phyloP scores from a whole-genome alignment of 768 basidiomycete species.

The Psilocybe cyanescens region DNA sequence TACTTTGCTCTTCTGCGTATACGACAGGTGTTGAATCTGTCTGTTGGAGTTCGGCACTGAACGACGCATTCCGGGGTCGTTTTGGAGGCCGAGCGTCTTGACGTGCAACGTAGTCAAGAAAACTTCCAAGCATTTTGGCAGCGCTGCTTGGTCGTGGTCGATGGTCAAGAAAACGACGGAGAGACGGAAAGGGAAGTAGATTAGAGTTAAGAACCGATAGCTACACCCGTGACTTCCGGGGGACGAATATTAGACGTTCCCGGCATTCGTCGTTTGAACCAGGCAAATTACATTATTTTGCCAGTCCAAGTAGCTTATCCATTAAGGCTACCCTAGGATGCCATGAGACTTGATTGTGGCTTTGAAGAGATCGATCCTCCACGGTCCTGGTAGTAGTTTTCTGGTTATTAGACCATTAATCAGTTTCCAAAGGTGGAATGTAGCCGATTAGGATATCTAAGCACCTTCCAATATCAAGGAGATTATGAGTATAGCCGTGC shows the following conservation, averaged over 20 bases:
- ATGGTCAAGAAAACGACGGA: conserved; percentile 10
- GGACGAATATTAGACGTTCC: conserved; percentile 15
- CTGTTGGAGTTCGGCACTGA: conserved; percentile 15
- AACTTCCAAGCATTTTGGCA: conserved; percentile 28
- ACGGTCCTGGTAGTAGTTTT: not conserved
- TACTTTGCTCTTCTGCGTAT: conserved; percentile 14
- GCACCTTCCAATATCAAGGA: no score
- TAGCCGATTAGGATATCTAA: not conserved
- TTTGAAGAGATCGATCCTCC: not conserved
- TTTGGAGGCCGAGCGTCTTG: conserved; percentile 32
- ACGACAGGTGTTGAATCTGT: conserved; percentile 1
- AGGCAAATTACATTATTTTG: not conserved
- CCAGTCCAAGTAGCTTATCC: conserved; percentile 11
- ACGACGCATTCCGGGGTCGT: conserved; percentile 32
- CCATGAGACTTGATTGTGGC: not conserved
- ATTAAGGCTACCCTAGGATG: not conserved
- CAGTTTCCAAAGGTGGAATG: not conserved
- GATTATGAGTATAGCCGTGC: no score
- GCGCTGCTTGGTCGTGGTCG: conserved; percentile 7
- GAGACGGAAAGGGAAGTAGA: conserved; percentile 22
- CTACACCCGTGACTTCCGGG: conserved; percentile 36
- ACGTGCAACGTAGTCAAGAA: conserved; percentile 19
- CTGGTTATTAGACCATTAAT: not conserved
- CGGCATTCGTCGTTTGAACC: no score
- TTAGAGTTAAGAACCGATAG: conserved; percentile 26